Evolutionary conservation across 169 alveolate species (phyloP).

Genomic region (Pseudocohnilembus persalinus): DNA sequence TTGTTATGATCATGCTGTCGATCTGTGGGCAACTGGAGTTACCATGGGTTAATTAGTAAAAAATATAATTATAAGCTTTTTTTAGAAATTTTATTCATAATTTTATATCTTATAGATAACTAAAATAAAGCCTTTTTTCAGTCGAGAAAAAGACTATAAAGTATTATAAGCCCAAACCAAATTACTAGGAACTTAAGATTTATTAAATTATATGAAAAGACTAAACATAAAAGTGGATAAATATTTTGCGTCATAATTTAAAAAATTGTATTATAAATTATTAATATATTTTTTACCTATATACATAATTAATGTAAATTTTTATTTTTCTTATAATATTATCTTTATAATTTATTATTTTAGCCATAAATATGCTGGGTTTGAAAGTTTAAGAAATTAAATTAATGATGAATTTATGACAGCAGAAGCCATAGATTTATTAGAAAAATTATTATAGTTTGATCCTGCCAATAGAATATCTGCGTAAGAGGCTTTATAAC

Average conservation of each 20-base stretch:
- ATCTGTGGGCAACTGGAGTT: conserved; percentile 49
- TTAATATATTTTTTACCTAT: not conserved
- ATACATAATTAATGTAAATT: no score
- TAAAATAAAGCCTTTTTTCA: not conserved
- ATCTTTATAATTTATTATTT: no score
- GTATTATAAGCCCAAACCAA: not conserved
- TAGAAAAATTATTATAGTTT: no score
- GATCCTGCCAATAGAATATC: not conserved
- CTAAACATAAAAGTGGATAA: not conserved
- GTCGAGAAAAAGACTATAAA: not conserved
- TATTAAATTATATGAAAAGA: no score
- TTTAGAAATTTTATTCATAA: no score
- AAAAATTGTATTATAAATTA: not conserved
- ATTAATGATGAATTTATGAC: not conserved
- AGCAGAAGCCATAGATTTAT: not conserved
- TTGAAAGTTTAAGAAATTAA: not conserved
- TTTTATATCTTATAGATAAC: not conserved
- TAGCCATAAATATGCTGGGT: not conserved
- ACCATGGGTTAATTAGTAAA: conserved; percentile 40
- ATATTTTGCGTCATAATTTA: not conserved
- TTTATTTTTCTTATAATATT: no score
- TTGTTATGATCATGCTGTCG: conserved; percentile 35
- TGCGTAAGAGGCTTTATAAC: not conserved
- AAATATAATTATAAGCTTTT: no score
- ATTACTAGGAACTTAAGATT: not conserved